Conservation (phyloP, 2,329 filamentous ascomycete genomes). For the Basipetospora chlamydospora region DNA sequence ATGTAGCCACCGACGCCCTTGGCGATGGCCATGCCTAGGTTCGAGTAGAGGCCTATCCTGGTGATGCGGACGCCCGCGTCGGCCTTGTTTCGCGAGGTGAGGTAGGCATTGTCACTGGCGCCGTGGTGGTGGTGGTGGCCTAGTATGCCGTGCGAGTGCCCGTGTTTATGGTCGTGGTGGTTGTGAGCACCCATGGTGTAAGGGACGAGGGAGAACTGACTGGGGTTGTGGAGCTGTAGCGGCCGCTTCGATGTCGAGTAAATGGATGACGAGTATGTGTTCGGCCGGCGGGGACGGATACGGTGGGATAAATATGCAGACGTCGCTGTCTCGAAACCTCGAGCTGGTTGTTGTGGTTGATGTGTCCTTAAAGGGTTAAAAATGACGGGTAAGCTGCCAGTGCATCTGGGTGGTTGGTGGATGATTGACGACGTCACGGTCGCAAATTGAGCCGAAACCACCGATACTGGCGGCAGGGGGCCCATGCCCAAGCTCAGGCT, state of each 20-base stretch:
- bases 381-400: constrained; percentile 4
- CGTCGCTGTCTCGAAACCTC: constrained; percentile 2
- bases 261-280: background rate
- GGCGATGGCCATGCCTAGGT: constrained; percentile 83
- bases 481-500: background rate
- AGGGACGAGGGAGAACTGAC: background rate
- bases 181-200: constrained; percentile 1
- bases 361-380: constrained; percentile 6
- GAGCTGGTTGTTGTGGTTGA: constrained; percentile 4
- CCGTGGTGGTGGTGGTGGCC: constrained; percentile 59
- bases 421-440: constrained; percentile 5
- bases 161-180: constrained; percentile 27
- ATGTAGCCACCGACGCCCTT: constrained; percentile 87
- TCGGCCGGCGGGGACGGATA: background rate
- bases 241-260: background rate
- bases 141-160: constrained; percentile 29
- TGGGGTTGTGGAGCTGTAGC: background rate
- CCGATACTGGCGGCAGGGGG: background rate
- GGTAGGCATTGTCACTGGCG: constrained; percentile 83
- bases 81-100: constrained; percentile 74
- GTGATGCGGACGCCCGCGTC: constrained; percentile 49
- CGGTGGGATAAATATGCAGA: background rate
- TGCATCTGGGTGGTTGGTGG: no score
- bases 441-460: constrained; percentile 4
- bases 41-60: constrained; percentile 53